Conservation (phyloP, 257 asterid genomes). For the Scutellaria baicalensis region DNA sequence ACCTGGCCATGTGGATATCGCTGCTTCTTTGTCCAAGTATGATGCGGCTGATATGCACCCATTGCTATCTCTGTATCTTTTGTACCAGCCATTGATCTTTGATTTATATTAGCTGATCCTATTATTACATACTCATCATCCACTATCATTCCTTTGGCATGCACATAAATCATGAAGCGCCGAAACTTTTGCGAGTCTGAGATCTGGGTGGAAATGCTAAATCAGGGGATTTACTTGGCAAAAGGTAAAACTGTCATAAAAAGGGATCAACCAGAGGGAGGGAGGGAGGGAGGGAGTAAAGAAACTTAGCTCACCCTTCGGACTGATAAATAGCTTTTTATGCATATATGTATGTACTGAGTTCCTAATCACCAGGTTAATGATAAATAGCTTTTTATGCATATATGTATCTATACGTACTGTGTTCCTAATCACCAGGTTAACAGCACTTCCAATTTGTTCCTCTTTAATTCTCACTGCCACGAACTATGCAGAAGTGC, state of each 20-base stretch:
- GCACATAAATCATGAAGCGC: constrained; percentile 92
- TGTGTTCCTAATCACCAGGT: no score
- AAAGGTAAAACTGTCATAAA: no score
- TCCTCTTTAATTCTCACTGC: no score
- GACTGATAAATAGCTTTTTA: background rate
- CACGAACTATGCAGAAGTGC: no score
- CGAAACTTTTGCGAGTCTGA: constrained; percentile 57
- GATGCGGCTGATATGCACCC: constrained; percentile 92
- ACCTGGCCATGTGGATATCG: constrained; percentile 82
- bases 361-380: no score
- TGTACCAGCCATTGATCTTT: constrained; percentile 89
- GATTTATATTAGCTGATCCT: constrained; percentile 92
- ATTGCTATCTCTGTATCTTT: constrained; percentile 92
- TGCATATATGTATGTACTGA: no score
- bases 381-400: background rate
- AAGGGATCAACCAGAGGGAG: no score
- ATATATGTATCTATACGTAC: no score
- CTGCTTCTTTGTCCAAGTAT: constrained; percentile 46
- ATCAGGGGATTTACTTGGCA: background rate
- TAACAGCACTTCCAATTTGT: no score
- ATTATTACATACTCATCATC: constrained; percentile 82
- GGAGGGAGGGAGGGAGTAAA: no score
- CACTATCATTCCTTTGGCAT: constrained; percentile 92
- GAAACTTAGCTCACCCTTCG: background rate
- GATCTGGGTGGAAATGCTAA: constrained; percentile 32